A percentile compares a stretch with the other conserved stretches of the same genome.
Conservation (phyloP, 31 red algal genomes). For the Endocladia muricata region DNA sequence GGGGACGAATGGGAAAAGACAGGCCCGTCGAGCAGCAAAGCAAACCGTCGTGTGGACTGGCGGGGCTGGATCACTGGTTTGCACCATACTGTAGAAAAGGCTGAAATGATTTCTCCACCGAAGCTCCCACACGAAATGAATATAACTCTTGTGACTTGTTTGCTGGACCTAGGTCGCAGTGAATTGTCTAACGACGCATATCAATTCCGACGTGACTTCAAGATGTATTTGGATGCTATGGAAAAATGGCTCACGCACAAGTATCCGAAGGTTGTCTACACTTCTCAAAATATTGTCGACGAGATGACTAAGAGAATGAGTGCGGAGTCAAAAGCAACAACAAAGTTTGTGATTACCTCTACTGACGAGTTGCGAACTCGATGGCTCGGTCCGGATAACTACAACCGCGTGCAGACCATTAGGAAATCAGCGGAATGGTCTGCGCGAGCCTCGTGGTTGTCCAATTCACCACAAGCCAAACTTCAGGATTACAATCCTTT, state of each 20-base stretch:
- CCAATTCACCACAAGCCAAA: conserved; percentile 44
- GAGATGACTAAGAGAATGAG: conserved; percentile 48
- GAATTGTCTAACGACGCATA: conserved; percentile 28
- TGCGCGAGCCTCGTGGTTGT: conserved; percentile 54
- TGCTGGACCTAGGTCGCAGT: conserved; percentile 59
- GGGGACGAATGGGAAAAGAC: conserved; percentile 35
- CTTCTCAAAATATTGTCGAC: conserved; percentile 49
- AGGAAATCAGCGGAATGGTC: conserved; percentile 37
- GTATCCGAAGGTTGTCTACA: conserved; percentile 73
- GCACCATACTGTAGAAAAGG: conserved; percentile 58
- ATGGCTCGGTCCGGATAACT: conserved; percentile 74
- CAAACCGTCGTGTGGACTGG: conserved; percentile 32
- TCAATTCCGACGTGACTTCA: conserved; percentile 50
- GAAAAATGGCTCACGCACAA: conserved; percentile 53
- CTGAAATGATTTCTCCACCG: conserved; percentile 54
- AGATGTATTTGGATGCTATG: conserved; percentile 69
- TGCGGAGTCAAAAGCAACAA: conserved; percentile 47
- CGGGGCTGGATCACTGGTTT: conserved; percentile 43
- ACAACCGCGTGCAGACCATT: conserved; percentile 50
- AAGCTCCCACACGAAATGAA: conserved; percentile 59
- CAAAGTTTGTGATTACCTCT: conserved; percentile 58
- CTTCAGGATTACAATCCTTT: conserved; percentile 67
- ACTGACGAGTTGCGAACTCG: conserved; percentile 49
- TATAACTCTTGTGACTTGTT: conserved; percentile 69
- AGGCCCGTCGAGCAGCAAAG: conserved; percentile 7